Conservation (phyloP, 345 rosid genomes). For the Turritis glabra region DNA sequence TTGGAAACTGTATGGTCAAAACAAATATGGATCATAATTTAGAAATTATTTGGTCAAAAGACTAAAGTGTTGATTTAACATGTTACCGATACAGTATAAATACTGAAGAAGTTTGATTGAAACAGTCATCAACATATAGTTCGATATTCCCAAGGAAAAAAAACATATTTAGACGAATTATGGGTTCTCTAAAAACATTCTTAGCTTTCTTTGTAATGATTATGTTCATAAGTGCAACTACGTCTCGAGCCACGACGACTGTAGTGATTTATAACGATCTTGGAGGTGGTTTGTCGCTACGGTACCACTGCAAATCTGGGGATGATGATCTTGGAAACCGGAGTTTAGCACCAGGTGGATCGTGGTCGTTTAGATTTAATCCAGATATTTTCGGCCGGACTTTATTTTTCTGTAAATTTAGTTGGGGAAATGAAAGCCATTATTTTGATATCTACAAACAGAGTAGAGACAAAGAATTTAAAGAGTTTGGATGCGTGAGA, state of each 20-base stretch:
- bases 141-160: neutral
- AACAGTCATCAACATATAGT: neutral
- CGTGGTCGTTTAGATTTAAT: conserved; percentile 13
- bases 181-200: neutral
- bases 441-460: conserved; percentile 20
- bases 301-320: neutral
- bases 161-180: neutral
- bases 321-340: neutral
- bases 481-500: neutral
- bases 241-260: neutral
- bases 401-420: neutral
- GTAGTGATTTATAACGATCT: conserved; percentile 6
- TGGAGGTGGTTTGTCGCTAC: neutral
- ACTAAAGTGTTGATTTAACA: neutral
- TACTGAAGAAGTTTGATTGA: neutral
- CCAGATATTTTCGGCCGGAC: conserved; percentile 1
- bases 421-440: neutral
- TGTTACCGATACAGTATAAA: neutral
- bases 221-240: conserved; percentile 3
- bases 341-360: neutral
- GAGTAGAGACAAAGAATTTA: conserved; percentile 1
- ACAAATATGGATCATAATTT: neutral
- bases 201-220: neutral
- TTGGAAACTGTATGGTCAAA: too few species aligned
- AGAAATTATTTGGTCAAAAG: neutral